Conservation (phyloP, 139 green algal genomes). For the Pleodorina starrii region DNA sequence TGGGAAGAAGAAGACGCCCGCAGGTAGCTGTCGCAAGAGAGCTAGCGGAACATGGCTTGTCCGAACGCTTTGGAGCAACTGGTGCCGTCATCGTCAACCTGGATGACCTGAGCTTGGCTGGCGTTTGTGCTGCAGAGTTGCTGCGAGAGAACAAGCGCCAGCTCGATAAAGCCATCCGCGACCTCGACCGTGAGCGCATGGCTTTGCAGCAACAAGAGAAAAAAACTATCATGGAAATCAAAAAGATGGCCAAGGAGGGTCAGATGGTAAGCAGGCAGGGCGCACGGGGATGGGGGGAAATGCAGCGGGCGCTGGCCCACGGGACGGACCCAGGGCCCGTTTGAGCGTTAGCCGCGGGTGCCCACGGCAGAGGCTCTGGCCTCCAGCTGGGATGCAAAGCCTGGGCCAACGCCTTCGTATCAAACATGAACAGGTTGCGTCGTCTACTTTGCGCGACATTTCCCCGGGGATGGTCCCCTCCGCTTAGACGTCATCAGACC, state of each 20-base stretch:
- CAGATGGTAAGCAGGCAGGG: constrained; percentile 89
- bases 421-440: no score
- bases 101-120: no score
- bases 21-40: constrained; percentile 56
- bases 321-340: no score
- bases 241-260: constrained; percentile 96
- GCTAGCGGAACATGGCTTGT: not conserved
- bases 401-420: no score
- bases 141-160: constrained; percentile 98
- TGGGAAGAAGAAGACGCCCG: constrained; percentile 85
- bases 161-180: constrained; percentile 97
- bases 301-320: no score
- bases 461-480: no score
- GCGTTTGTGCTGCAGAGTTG: constrained; percentile 80
- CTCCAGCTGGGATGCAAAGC: no score
- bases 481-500: no score
- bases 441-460: no score
- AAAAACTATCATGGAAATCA: constrained; percentile 96
- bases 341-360: no score
- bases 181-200: constrained; percentile 90
- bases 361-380: no score
- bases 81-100: no score
- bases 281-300: not conserved
- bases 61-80: not conserved
- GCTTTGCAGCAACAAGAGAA: constrained; percentile 86